These are phyloP conservation scores for Backusella luteola DNA, from an alignment of 192 early-diverging fungal genomes.

Conservation along the genomic window DNA sequence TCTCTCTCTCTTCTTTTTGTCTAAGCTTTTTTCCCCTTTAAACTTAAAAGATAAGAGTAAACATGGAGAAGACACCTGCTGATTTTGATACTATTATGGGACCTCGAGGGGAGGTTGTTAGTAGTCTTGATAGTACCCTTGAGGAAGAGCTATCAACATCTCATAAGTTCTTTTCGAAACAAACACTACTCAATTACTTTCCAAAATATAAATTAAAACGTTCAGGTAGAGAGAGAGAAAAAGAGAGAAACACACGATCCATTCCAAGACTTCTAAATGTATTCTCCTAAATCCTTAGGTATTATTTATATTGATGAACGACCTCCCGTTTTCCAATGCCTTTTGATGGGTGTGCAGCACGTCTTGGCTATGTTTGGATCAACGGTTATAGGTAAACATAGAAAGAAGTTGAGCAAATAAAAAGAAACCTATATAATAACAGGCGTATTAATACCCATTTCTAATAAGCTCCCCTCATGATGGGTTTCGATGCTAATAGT, in stretches of 20 bases:
- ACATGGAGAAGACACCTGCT: background rate
- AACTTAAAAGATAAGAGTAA: background rate
- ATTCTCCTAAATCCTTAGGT: constrained; percentile 5
- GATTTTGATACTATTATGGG: background rate
- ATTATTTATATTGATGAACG: constrained; percentile 40
- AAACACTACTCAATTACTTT: constrained; percentile 31
- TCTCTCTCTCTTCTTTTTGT: background rate
- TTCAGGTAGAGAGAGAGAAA: constrained; percentile 14
- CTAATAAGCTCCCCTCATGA: constrained; percentile 36
- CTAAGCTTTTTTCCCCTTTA: background rate
- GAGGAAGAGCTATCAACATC: background rate
- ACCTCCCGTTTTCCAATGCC: constrained; percentile 28
- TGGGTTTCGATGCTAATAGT: constrained; percentile 46
- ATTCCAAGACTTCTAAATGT: background rate
- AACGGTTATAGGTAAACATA: constrained; percentile 43
- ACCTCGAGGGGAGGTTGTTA: background rate
- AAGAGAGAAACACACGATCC: background rate
- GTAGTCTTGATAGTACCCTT: background rate
- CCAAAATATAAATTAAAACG: constrained; percentile 35
- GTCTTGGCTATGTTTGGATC: constrained; percentile 61
- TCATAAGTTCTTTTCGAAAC: constrained; percentile 6
- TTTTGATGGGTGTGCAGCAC: constrained; percentile 53
- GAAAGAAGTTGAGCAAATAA: background rate
- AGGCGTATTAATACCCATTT: background rate
- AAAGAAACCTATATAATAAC: background rate